These are phyloP conservation scores for Pseudocercospora musae DNA, from an alignment of 2,329 filamentous ascomycete genomes.

Conservation along the genomic window DNA sequence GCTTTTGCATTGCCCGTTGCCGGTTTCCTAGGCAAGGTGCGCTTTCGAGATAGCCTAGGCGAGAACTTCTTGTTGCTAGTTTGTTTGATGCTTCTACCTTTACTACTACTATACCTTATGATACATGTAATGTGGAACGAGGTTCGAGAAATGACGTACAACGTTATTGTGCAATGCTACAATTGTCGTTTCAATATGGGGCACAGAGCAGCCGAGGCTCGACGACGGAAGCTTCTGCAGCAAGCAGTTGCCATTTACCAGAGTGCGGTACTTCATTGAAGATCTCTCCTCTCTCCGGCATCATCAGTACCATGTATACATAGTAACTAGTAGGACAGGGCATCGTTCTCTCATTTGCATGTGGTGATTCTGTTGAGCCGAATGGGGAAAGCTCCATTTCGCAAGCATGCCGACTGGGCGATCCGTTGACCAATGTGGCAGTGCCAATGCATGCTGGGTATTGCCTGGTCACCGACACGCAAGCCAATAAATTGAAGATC, in stretches of 20 bases:
- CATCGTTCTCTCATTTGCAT: background rate
- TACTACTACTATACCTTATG: too few relatives aligned
- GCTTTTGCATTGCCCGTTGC: background rate
- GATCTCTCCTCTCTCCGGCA: background rate
- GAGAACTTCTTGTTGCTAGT: too few relatives aligned
- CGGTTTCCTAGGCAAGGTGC: background rate
- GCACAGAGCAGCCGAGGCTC: too few relatives aligned
- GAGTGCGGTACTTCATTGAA: background rate
- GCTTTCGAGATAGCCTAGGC: background rate
- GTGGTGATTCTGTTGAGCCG: background rate
- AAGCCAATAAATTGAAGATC: background rate
- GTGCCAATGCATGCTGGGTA: too few relatives aligned
- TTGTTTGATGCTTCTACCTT: too few relatives aligned
- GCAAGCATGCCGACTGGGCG: conserved; percentile 1
- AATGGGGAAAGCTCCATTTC: background rate
- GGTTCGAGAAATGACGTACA: background rate
- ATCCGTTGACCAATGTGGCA: conserved; percentile 1
- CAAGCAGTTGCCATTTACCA: too few relatives aligned
- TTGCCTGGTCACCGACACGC: too few relatives aligned
- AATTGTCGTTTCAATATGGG: too few relatives aligned
- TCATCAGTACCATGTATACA: too few relatives aligned
- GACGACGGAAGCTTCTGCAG: background rate
- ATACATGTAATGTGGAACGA: too few relatives aligned
- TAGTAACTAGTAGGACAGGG: background rate
- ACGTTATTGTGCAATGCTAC: too few relatives aligned